Conservation (phyloP, 768 basidiomycete genomes). For the Lactarius sanguifluus region DNA sequence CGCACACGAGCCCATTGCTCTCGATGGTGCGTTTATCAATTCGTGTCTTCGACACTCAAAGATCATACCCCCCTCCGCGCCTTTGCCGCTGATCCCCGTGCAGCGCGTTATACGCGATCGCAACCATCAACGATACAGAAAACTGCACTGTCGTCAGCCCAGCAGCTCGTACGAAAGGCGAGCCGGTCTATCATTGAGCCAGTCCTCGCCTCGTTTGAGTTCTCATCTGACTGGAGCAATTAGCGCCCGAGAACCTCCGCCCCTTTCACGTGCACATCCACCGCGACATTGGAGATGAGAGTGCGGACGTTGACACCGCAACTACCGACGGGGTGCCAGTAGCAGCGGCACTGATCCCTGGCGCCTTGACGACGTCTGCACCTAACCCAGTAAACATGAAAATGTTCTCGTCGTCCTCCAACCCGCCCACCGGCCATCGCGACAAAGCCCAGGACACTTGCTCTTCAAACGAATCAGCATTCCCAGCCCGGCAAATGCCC, state of each 20-base stretch:
- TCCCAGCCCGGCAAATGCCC: constrained; percentile 3
- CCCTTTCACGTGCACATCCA: constrained; percentile 50
- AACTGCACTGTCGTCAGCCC: constrained; percentile 54
- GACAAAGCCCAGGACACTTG: constrained; percentile 19
- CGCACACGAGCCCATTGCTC: constrained; percentile 42
- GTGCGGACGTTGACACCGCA: constrained; percentile 57
- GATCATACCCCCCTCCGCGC: constrained; percentile 56
- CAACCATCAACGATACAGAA: constrained; percentile 44
- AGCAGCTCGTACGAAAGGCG: too few species aligned
- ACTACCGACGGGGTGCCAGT: constrained; percentile 15
- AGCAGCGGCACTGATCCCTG: not conserved
- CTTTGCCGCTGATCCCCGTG: constrained; percentile 43
- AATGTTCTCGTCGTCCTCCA: constrained; percentile 8
- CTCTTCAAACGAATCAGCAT: constrained; percentile 3
- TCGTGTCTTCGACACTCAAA: constrained; percentile 53
- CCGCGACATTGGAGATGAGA: constrained; percentile 59
- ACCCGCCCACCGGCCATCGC: constrained; percentile 3
- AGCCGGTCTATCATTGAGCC: too few species aligned
- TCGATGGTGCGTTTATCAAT: constrained; percentile 87
- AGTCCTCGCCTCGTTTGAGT: too few species aligned
- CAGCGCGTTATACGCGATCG: too few species aligned
- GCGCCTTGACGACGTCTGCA: constrained; percentile 2
- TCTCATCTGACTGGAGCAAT: too few species aligned
- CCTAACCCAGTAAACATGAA: not conserved
- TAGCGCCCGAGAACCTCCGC: too few species aligned